Base-by-base conservation (phyloP, 192 early-diverging fungal species). In the Podila horticola region DNA sequence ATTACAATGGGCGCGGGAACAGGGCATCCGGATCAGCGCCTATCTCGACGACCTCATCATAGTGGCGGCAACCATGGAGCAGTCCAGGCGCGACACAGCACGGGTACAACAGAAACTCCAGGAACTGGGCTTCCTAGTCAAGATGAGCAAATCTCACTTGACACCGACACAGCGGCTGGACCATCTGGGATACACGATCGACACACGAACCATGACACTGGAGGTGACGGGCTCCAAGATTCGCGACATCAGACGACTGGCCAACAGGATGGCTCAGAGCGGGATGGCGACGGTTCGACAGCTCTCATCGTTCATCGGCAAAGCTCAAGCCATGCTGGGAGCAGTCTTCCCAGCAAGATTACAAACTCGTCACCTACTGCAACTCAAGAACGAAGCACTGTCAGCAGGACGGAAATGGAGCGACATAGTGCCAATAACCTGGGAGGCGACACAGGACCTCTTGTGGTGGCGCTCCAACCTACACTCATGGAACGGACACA, bases 31-130 rank as follows among this genome's bases (percentile, higher is more conserved):
- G 13, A 64, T 83, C 9, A 31, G 66, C 1, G 74, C 74, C 1
- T 83, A 83, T 31, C 64, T 83, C 12, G 82, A 83, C 74, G 73
- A 83, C 41, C 60, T 83, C 0, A 20, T 82, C 22, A 74, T 74
- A 1, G 31, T 59, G 0, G 68, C 67, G 10, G 28, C 24, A 17
- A 50, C 59, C 0, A 22, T 30, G 38, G 13, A 59, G 10, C 62
- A 58, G 31, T 38, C 67, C 3, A 0, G 2, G 12, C 2, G 29
- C 17, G 30, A 41, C 12, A 75, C 74, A 10, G 26, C 29, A 5
- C 1, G 34, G 19, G 45, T 75, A 1, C 15, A 60, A 12, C 30
- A 58, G 30, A 64, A 70, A 29, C 28, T 84, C 17, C 30, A 28
- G 17, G 19, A 17, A 0, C 62, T 79, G 0, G 72, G 83, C 0